Evolutionary conservation across 768 basidiomycete genomes (phyloP), one percentile per base, ranked within the genome.

Genomic region (Trametopsis cervina): DNA sequence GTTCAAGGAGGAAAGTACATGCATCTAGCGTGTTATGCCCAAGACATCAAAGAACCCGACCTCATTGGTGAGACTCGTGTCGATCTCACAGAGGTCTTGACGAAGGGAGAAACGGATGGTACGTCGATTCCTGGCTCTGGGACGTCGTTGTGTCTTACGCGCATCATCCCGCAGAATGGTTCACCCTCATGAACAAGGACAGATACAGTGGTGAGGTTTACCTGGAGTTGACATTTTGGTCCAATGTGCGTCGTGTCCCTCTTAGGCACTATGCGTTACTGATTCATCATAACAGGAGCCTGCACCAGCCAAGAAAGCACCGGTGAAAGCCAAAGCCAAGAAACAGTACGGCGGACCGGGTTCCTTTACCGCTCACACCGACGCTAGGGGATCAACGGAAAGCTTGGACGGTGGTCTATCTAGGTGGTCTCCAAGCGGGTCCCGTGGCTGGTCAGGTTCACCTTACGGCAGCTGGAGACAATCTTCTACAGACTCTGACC

Each of bases 21-120:
- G 81, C 78, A 75, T 56, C 60, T 99, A 39, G 80, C 85, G 26
- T 93, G 92, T 64, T 99, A 85, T 64, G 96, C 96, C 17, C 95
- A 98, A 65, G 96, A 98, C 62, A 74, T 88, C 42, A 81, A 89
- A 47, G 96, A 99, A 60, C 96, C 96, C 39, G 93, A 92, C 59
- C 74, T 98, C 55, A 94, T 99, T 59, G 96, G 96, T 40, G 96
- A 99, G 65, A 68, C 82, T 3, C 76, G 79, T 35, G 88, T 98
- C 4, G 88, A 95, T 66, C 75, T 98, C 33, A 86, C 84, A 3
- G 88, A 90, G 59, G 95, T 85, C 5, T 65, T 98, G 58, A 92
- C 90, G 48, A 93, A 88, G 67, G 96, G 96, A 38, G 94, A 97
- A 67, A 93, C 89, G 1, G 96, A 99, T 69, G 94, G 96, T 93